Percentiles rank a stretch among this genome's conserved stretches.
These are phyloP conservation scores for Dactylis glomerata DNA, from an alignment of 176 grass and related monocot species.

Conservation along the genomic window DNA sequence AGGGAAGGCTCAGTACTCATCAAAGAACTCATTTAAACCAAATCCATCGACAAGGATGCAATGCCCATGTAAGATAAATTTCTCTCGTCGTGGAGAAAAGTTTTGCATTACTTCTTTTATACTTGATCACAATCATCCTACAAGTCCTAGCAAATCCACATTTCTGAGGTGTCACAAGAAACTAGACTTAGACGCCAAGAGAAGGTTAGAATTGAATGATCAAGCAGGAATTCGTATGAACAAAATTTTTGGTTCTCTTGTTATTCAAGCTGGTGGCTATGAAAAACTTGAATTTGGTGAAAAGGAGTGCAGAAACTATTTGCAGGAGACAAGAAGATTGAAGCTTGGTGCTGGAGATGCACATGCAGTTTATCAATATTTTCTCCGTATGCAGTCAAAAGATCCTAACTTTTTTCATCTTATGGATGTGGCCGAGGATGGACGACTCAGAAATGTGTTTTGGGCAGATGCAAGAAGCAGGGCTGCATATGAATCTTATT, in stretches of 20 bases:
- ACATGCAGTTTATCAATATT: neutral
- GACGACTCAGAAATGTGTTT: neutral
- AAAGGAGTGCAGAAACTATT: neutral
- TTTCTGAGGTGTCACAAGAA: conserved; percentile 6
- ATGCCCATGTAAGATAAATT: neutral
- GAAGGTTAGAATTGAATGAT: conserved; percentile 3
- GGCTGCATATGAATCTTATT: neutral
- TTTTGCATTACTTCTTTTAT: neutral
- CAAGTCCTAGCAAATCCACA: neutral
- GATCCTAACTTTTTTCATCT: neutral
- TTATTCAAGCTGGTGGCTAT: neutral
- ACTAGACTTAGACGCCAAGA: neutral
- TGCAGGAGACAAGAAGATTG: too few relatives aligned
- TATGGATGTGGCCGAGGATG: neutral
- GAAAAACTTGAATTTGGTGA: neutral
- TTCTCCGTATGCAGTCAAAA: neutral
- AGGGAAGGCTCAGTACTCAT: conserved; percentile 4
- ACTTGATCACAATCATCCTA: neutral
- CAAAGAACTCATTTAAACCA: neutral
- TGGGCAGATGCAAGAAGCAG: neutral
- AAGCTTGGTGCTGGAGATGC: neutral
- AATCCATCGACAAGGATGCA: neutral
- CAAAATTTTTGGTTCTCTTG: conserved; percentile 2
- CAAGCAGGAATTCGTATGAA: neutral
- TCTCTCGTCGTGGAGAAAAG: neutral